Evolutionary conservation across 306 rosid species (phyloP), one percentile per base, ranked within the genome.

Genomic region (Cotoneaster glaucophyllus): DNA sequence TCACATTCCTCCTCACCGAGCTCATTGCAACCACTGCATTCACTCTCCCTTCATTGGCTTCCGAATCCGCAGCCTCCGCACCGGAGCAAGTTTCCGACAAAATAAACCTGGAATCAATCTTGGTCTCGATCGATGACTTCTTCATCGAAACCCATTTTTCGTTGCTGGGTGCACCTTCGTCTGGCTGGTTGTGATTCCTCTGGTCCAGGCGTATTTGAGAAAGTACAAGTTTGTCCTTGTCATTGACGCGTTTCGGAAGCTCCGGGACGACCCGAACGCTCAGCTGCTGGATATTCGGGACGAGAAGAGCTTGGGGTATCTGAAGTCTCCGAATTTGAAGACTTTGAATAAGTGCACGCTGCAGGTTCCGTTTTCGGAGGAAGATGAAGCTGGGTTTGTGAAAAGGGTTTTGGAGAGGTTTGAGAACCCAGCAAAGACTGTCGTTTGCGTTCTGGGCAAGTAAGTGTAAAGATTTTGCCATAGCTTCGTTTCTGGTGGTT

Each of bases 241-340:
- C 83, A 88, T 95, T 70, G 92, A 90, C 67, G 99, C 93, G 0
- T 95, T 89, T 77, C 79, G 83, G 70, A 92, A 80, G 81, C 90
- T 95, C 44, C 75, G 91, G 45, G 93, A 90, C 67, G 89, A 92
- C 63, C 86, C 93, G 0, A 77, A 67, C 72, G 78, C 84, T 3
- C 93, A 84, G 89, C 84, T 95, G 17, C 71, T 95, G 89, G 99
- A 95, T 79, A 79, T 95, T 48, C 89, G 99, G 76, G 96, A 88
- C 25, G 76, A 45, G 73, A 92, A 86, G 86, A 86, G 74, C 22
- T 78, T 86, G 88, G 85, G 68, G 84, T 70, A 64, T 71, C 48
- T 95, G 54, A 81, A 67, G 82, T 85, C 97, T 14, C 99, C 99
- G 2, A 95, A 85, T 82, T 84, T 95, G 87, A 89, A 81, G 69